Evolutionary conservation across 2,329 filamentous ascomycete species (phyloP), one percentile per base, ranked within the genome.

Genomic region (Sarocladiaceae sp.): DNA sequence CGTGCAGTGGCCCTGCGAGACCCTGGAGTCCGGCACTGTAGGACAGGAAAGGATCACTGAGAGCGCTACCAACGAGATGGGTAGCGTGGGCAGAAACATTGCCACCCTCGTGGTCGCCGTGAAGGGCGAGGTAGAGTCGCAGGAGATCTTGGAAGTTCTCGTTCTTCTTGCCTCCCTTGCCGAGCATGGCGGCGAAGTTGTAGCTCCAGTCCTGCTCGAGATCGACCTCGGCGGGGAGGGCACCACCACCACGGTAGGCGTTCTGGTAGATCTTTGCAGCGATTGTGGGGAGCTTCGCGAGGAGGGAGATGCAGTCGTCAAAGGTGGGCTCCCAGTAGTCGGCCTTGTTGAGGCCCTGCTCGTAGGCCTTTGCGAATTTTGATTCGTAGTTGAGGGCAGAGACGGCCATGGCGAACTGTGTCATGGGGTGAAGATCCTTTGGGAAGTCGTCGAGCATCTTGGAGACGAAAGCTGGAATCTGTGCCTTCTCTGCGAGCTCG

Each of bases 261-360:
- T 93, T 93, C 60, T 95, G 88, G 76, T 98, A 96, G 60, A 98
- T 96, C 68, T 95, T 94, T 47, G 93, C 93, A 21, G 93, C 93
- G 55, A 98, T 90, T 49, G 88, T 94, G 50, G 93, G 93, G 44
- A 98, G 83, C 75, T 98, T 98, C 50, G 91, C 93, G 46, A 98
- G 78, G 50, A 98, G 77, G 39, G 85, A 88, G 65, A 98, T 95
- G 64, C 79, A 83, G 72, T 98, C 93, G 62, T 97, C 91, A 61
- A 95, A 97, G 34, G 88, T 95, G 12, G 91, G 88, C 71, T 97
- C 93, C 93, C 93, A 98, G 79, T 97, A 97, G 56, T 96, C 88
- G 44, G 88, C 87, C 76, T 97, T 98, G 76, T 83, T 86, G 53
- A 97, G 70, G 27, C 93, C 93, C 55, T 84, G 70, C 65, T 90